Percentiles rank a stretch among this genome's conserved stretches.
These are phyloP conservation scores for Mimosa bimucronata DNA, from an alignment of 306 rosid species.

Conservation along the genomic window DNA sequence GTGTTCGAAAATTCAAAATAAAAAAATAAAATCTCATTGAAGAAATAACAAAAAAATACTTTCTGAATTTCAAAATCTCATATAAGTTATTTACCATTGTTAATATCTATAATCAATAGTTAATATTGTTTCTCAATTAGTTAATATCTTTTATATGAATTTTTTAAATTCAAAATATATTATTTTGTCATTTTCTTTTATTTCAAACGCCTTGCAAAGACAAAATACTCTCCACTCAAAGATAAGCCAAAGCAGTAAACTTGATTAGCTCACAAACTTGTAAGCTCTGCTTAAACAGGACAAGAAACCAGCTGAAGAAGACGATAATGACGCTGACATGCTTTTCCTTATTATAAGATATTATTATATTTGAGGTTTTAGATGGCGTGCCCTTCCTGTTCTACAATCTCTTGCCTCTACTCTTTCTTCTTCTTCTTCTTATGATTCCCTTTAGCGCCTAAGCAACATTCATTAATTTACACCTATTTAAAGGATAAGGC, in stretches of 20 bases:
- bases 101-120: too few relatives aligned
- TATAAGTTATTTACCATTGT: too few relatives aligned
- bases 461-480: background rate
- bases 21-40: too few relatives aligned
- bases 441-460: conserved; percentile 1
- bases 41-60: too few relatives aligned
- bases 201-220: background rate
- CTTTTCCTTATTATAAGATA: background rate
- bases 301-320: background rate
- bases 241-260: background rate
- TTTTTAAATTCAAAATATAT: too few relatives aligned
- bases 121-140: too few relatives aligned
- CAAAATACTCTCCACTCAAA: background rate
- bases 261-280: conserved; percentile 3
- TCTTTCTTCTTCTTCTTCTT: background rate
- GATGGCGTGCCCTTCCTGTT: conserved; percentile 2
- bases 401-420: conserved; percentile 1
- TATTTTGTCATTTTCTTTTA: too few relatives aligned
- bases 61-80: too few relatives aligned
- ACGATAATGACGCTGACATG: conserved; percentile 1
- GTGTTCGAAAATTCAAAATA: too few relatives aligned
- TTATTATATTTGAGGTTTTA: background rate
- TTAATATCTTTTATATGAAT: too few relatives aligned
- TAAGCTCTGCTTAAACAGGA: background rate
- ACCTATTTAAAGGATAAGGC: background rate